These are phyloP conservation scores for Teunomyces tritomae DNA, from an alignment of 805 yeast genomes.

Conservation along the genomic window DNA sequence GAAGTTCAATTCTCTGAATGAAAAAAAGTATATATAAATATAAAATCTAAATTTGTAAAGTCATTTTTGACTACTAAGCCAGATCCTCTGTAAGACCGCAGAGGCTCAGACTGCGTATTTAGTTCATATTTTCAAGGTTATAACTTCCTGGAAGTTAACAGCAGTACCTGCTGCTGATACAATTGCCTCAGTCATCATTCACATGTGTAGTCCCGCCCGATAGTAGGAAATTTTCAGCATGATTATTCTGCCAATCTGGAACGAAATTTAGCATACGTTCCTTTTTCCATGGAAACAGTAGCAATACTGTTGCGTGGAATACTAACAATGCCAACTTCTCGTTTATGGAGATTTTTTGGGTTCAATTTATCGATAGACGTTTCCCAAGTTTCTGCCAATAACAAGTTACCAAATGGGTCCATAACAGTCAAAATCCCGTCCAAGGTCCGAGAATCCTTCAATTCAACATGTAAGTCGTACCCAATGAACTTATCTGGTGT, in stretches of 20 bases:
- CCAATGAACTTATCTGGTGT: constrained; percentile 31
- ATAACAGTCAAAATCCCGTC: constrained; percentile 39
- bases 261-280: constrained; percentile 9
- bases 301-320: constrained; percentile 19
- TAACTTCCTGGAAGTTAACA: too few relatives aligned
- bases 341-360: constrained; percentile 15
- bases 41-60: too few relatives aligned
- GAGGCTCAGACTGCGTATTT: too few relatives aligned
- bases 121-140: too few relatives aligned
- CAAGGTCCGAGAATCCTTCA: constrained; percentile 30
- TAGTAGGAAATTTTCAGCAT: not conserved
- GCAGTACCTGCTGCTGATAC: too few relatives aligned
- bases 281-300: constrained; percentile 18
- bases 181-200: too few relatives aligned
- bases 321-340: constrained; percentile 27
- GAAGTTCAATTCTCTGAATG: too few relatives aligned
- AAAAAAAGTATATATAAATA: too few relatives aligned
- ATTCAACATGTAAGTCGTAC: constrained; percentile 21
- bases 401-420: constrained; percentile 43
- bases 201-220: too few relatives aligned
- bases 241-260: not conserved
- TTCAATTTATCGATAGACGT: constrained; percentile 27
- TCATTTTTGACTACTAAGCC: too few relatives aligned
- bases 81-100: too few relatives aligned
- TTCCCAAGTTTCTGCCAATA: constrained; percentile 35